Evolutionary conservation across 176 grass and related monocot genomes (phyloP).

Genomic region (Musa troglodytarum): DNA sequence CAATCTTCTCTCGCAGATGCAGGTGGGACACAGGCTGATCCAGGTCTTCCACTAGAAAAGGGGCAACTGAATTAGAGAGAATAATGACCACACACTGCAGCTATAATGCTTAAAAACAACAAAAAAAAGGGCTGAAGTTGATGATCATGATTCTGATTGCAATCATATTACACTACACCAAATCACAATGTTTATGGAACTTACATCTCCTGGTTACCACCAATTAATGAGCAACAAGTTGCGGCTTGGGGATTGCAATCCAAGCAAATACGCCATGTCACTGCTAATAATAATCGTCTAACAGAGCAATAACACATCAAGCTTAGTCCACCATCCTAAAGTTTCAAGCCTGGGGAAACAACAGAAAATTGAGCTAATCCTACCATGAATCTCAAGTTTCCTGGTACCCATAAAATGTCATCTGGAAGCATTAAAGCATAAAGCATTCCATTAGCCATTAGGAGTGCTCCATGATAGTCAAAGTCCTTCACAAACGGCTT

Average conservation of each 20-base stretch:
- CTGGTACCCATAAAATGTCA: no score
- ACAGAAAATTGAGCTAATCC: no score
- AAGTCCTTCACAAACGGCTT: no score
- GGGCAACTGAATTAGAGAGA: no score
- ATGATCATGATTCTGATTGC: background rate
- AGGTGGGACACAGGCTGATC: no score
- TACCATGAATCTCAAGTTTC: no score
- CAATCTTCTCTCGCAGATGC: no score
- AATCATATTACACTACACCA: background rate
- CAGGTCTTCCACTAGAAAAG: no score
- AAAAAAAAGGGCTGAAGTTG: background rate
- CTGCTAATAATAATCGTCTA: background rate
- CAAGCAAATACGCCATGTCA: background rate
- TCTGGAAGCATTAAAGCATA: no score
- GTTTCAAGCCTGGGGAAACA: background rate
- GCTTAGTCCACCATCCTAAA: background rate
- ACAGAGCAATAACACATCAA: background rate
- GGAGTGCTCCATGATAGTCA: no score
- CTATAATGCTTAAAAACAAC: background rate
- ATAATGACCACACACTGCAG: no score
- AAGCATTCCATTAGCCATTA: no score
- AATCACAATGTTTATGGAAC: background rate
- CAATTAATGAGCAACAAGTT: background rate
- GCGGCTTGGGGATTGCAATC: background rate
- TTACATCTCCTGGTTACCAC: background rate